phyloP scores from a whole-genome alignment of 192 early-diverging fungal genomes.

The Backusella liffmaniae region DNA sequence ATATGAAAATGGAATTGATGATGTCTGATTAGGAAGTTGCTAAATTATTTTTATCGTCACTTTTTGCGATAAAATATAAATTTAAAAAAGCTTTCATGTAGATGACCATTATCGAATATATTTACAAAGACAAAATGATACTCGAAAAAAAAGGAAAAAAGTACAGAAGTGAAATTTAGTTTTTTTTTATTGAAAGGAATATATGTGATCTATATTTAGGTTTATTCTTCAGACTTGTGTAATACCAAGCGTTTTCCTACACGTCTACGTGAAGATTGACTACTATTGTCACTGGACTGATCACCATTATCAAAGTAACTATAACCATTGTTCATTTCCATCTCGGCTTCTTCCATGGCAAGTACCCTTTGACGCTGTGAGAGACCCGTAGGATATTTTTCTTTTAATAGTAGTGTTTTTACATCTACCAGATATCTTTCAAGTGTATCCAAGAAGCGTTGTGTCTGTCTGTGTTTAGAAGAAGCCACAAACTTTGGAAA shows the following conservation, averaged over 20 bases:
- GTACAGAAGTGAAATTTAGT: too few species aligned
- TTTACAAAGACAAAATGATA: too few species aligned
- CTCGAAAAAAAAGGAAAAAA: too few species aligned
- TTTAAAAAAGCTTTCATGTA: too few species aligned
- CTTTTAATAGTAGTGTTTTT: conserved; percentile 30
- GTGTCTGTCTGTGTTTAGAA: conserved; percentile 51
- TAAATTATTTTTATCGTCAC: too few species aligned
- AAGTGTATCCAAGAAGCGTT: conserved; percentile 39
- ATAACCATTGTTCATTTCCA: conserved; percentile 36
- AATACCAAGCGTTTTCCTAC: conserved; percentile 29
- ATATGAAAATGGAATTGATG: background rate
- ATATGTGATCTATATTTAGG: background rate
- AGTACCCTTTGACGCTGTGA: conserved; percentile 24
- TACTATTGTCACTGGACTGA: background rate
- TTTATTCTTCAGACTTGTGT: conserved; percentile 12
- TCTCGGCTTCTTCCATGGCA: conserved; percentile 30
- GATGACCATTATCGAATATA: too few species aligned
- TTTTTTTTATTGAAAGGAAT: background rate
- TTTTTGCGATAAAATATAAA: too few species aligned
- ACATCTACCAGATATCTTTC: conserved; percentile 42
- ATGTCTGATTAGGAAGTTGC: background rate
- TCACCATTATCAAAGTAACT: conserved; percentile 45
- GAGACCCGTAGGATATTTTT: conserved; percentile 35
- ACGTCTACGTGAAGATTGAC: background rate
- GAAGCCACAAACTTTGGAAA: conserved; percentile 41